Percentiles rank a stretch among this genome's conserved stretches.
These are phyloP conservation scores for Thielaviopsis cerberus DNA, from an alignment of 2,329 filamentous ascomycete species.

Conservation along the genomic window DNA sequence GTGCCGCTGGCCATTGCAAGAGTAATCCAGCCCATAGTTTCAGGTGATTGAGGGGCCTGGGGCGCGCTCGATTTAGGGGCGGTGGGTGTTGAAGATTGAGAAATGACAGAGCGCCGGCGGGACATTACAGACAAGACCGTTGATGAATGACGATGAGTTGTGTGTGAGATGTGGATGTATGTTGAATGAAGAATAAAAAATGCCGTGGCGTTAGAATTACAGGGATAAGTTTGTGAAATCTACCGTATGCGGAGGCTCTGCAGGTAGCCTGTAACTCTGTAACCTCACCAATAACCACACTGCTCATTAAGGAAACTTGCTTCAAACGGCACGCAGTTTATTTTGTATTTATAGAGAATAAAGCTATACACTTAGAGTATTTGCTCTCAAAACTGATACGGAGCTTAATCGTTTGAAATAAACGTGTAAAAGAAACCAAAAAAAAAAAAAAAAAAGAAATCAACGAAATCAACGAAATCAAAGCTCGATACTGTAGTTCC, in stretches of 20 bases:
- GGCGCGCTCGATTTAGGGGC: not conserved
- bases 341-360: too few relatives aligned
- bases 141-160: not conserved
- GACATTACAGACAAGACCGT: not conserved
- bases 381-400: too few relatives aligned
- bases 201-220: too few relatives aligned
- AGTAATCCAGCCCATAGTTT: slow-evolving; percentile 38
- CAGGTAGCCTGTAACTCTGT: too few relatives aligned
- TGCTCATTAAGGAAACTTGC: too few relatives aligned
- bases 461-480: not conserved
- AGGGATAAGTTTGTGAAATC: too few relatives aligned
- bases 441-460: not conserved
- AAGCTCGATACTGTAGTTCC: not conserved
- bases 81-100: slow-evolving; percentile 16
- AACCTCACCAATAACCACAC: too few relatives aligned
- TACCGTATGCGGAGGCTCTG: too few relatives aligned
- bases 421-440: not conserved
- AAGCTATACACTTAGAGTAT: too few relatives aligned
- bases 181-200: too few relatives aligned
- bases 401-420: not conserved
- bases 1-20: slow-evolving; percentile 56
- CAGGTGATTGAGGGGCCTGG: slow-evolving; percentile 13
- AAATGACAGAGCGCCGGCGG: not conserved
- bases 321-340: too few relatives aligned
- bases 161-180: not conserved